These are phyloP conservation scores for Carpinus fangiana DNA, from an alignment of 306 rosid genomes.

Conservation along the genomic window DNA sequence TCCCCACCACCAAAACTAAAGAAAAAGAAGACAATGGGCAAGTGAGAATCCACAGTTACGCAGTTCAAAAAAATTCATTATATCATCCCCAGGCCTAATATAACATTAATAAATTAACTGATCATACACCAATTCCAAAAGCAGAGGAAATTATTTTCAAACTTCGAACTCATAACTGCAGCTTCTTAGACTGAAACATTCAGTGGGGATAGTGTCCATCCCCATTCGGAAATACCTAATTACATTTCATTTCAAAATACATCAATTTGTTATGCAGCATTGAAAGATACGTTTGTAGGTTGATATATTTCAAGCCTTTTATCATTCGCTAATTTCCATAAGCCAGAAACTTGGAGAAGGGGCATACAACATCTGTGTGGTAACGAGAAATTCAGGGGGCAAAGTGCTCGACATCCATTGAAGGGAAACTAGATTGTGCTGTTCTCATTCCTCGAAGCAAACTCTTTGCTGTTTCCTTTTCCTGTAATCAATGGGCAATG, in stretches of 20 bases:
- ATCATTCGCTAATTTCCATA: background rate
- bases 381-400: slow-evolving; percentile 49
- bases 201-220: background rate
- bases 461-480: slow-evolving; percentile 88
- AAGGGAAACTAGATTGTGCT: slow-evolving; percentile 58
- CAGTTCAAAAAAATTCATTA: background rate
- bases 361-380: background rate
- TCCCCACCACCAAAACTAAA: background rate
- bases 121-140: background rate
- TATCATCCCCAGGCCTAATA: background rate
- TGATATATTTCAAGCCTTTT: slow-evolving; percentile 2
- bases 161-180: background rate
- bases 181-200: background rate
- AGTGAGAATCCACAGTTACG: background rate
- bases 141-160: background rate
- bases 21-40: background rate
- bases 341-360: slow-evolving; percentile 22
- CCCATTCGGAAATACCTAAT: background rate
- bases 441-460: slow-evolving; percentile 86
- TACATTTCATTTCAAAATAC: background rate
- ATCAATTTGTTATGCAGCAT: slow-evolving; percentile 13
- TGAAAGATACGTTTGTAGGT: background rate
- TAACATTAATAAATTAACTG: background rate
- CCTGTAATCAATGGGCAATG: slow-evolving; percentile 52
- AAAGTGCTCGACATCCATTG: slow-evolving; percentile 81